A percentile compares a stretch with the other conserved stretches of the same genome.
Conservation (phyloP, 164 flowering plant species). For the Santalum album region DNA sequence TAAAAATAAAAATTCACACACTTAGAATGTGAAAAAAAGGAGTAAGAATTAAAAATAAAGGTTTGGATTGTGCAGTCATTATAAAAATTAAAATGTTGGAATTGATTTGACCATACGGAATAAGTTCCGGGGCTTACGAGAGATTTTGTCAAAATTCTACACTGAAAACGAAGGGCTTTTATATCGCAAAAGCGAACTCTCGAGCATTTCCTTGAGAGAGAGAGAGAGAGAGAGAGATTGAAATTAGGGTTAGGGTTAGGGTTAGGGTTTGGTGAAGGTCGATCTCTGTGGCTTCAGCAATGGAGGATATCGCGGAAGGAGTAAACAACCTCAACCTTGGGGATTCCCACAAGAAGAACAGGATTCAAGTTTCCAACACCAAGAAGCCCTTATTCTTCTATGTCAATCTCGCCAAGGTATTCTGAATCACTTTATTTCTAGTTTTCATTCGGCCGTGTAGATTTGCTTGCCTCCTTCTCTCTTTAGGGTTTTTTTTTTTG, state of each 20-base stretch:
- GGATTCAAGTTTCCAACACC: slow-evolving; percentile 72
- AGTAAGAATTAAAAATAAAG: too few relatives aligned
- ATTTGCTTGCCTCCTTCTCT: neutral
- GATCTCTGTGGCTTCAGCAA: slow-evolving; percentile 5
- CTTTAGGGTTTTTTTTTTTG: neutral
- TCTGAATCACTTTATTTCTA: neutral
- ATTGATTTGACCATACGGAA: too few relatives aligned
- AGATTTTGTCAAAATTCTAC: too few relatives aligned
- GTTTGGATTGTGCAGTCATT: too few relatives aligned
- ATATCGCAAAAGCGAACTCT: too few relatives aligned
- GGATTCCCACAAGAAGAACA: slow-evolving; percentile 49
- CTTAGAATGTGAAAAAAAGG: too few relatives aligned
- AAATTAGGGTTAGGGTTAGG: slow-evolving; percentile 25
- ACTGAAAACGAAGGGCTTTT: too few relatives aligned
- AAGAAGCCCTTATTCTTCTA: slow-evolving; percentile 51
- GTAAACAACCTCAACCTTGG: slow-evolving; percentile 36
- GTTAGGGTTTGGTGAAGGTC: slow-evolving; percentile 10
- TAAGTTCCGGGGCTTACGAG: too few relatives aligned
- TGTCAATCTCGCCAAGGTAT: slow-evolving; percentile 55
- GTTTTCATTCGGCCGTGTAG: too few relatives aligned
- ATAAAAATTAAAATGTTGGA: too few relatives aligned
- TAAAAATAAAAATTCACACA: too few relatives aligned
- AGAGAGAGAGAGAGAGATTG: slow-evolving; percentile 1
- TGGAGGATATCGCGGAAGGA: slow-evolving; percentile 58
- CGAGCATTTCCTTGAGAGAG: too few relatives aligned